These are phyloP conservation scores for Mycosphaerella sp. DNA, from an alignment of 2,329 filamentous ascomycete genomes.

Conservation along the genomic window DNA sequence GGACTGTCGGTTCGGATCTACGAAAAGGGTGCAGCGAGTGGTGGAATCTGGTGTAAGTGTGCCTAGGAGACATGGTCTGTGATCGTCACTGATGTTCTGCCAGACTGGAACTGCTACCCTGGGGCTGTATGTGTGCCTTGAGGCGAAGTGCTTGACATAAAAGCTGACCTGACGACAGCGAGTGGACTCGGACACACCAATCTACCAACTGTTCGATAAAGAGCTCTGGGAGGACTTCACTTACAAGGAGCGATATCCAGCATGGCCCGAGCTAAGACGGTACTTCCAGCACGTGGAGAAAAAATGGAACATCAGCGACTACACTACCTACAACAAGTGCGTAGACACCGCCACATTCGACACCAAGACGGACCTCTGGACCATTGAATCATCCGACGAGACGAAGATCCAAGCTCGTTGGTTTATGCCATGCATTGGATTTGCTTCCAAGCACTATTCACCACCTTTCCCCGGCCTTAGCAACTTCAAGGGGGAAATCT, in stretches of 20 bases:
- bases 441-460: slow-evolving; percentile 54
- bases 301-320: slow-evolving; percentile 50
- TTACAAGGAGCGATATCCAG: slow-evolving; percentile 37
- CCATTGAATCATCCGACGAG: slow-evolving; percentile 48
- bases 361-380: slow-evolving; percentile 46
- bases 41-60: slow-evolving; percentile 33
- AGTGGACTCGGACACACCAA: slow-evolving; percentile 39
- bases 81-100: background rate
- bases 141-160: background rate
- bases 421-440: slow-evolving; percentile 51
- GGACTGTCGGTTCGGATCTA: slow-evolving; percentile 33
- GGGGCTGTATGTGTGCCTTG: slow-evolving; percentile 30
- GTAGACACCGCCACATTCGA: slow-evolving; percentile 51
- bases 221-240: slow-evolving; percentile 47
- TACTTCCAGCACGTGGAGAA: slow-evolving; percentile 59
- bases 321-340: slow-evolving; percentile 51
- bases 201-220: slow-evolving; percentile 29
- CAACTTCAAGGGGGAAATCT: slow-evolving; percentile 54
- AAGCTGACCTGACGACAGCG: slow-evolving; percentile 16
- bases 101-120: slow-evolving; percentile 29
- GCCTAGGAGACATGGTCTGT: background rate
- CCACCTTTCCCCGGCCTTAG: slow-evolving; percentile 56
- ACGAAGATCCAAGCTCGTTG: slow-evolving; percentile 47
- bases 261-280: slow-evolving; percentile 45
- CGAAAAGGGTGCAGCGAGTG: slow-evolving; percentile 33